Evolutionary conservation across 495 filamentous ascomycete species (phyloP).

Genomic region (Xylaria curta): DNA sequence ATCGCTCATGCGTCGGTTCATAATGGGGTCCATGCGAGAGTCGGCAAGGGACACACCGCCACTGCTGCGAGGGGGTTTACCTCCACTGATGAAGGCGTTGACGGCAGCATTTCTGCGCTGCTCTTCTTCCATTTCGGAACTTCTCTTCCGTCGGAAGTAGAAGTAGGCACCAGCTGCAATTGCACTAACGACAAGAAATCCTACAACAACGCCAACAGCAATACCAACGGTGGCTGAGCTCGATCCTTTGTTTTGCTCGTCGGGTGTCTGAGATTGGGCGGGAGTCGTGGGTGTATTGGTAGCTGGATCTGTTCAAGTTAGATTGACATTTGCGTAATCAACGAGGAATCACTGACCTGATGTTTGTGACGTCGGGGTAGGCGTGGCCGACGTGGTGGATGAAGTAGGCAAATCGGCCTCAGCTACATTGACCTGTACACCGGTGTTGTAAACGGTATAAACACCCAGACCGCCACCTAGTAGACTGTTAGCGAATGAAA

Average conservation of each 20-base stretch:
- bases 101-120: slow-evolving; percentile 76
- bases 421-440: slow-evolving; percentile 43
- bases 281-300: background rate
- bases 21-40: slow-evolving; percentile 85
- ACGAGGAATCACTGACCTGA: slow-evolving; percentile 19
- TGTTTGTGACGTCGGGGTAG: slow-evolving; percentile 30
- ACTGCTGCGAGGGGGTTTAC: slow-evolving; percentile 60
- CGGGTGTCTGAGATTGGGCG: background rate
- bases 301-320: slow-evolving; percentile 2
- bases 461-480: slow-evolving; percentile 59
- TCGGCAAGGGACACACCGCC: slow-evolving; percentile 72
- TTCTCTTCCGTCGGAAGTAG: slow-evolving; percentile 74
- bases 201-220: slow-evolving; percentile 87
- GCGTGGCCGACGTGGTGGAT: slow-evolving; percentile 28
- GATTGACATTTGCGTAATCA: background rate
- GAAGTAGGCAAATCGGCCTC: slow-evolving; percentile 35
- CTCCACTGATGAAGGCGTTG: slow-evolving; percentile 66
- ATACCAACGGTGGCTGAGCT: slow-evolving; percentile 66
- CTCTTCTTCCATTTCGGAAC: slow-evolving; percentile 77
- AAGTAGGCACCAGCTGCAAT: slow-evolving; percentile 74
- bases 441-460: slow-evolving; percentile 60
- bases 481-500: slow-evolving; percentile 37
- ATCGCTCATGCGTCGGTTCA: slow-evolving; percentile 90
- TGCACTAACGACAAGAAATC: slow-evolving; percentile 71
- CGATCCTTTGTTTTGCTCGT: background rate